These are phyloP conservation scores for Xylaria intraflava DNA, from an alignment of 495 filamentous ascomycete species.

Conservation along the genomic window DNA sequence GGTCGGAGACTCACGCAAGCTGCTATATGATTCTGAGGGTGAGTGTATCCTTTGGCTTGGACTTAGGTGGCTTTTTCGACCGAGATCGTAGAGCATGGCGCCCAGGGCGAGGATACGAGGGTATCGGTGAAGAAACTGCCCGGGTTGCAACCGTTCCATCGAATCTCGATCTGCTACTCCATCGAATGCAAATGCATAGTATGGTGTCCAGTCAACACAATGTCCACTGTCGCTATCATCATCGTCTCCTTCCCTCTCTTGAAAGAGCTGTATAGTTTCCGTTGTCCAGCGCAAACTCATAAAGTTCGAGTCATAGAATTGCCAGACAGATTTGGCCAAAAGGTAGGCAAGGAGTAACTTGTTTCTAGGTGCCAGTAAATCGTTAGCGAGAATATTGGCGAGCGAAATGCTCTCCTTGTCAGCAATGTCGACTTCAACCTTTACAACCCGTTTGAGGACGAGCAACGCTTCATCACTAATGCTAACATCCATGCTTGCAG, in stretches of 20 bases:
- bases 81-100: neutral
- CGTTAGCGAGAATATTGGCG: neutral
- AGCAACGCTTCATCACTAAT: neutral
- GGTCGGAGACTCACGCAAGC: neutral
- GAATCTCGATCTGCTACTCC: neutral
- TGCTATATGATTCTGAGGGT: too few species aligned
- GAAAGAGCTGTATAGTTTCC: neutral
- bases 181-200: neutral
- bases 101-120: neutral
- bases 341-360: neutral
- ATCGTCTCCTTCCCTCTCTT: neutral
- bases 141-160: neutral
- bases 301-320: neutral
- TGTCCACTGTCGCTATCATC: too few species aligned
- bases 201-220: neutral
- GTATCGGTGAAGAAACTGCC: neutral
- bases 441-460: neutral
- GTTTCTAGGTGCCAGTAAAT: neutral
- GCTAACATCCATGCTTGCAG: neutral
- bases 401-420: neutral
- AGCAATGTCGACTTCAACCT: neutral
- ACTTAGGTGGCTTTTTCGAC: neutral
- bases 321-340: neutral
- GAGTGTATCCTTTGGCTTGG: neutral
- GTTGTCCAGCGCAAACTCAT: neutral